phyloP scores from a whole-genome alignment of 1,284 basidiomycete genomes.

The Ceratobasidium papillatum region DNA sequence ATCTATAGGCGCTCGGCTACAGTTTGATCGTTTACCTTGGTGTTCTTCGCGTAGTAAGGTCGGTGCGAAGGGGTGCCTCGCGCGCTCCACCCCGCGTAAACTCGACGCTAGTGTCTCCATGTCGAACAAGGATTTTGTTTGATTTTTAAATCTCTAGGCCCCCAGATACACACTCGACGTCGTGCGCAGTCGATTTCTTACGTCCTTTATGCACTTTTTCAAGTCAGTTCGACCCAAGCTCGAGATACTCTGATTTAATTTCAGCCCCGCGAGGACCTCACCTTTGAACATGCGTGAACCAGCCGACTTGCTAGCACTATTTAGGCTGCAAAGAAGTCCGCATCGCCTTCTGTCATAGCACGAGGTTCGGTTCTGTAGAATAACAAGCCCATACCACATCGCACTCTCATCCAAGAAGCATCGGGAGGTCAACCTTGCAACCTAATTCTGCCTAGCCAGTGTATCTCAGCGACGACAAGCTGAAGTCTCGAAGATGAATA shows the following conservation, averaged over 20 bases:
- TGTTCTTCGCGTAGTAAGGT: conserved; percentile 1
- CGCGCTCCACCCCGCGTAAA: neutral
- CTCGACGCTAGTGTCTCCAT: neutral
- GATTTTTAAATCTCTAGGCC: neutral
- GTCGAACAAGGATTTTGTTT: neutral
- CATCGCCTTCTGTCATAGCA: neutral
- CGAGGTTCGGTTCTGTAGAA: neutral
- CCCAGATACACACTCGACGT: neutral
- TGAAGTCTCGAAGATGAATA: neutral
- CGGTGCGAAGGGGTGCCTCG: neutral
- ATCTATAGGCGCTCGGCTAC: neutral
- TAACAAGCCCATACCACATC: neutral
- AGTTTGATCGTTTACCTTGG: conserved; percentile 6
- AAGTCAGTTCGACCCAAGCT: neutral
- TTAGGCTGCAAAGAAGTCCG: neutral
- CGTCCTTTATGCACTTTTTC: conserved; percentile 7
- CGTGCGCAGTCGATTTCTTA: neutral
- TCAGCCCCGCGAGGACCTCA: neutral
- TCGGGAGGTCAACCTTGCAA: neutral
- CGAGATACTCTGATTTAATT: neutral
- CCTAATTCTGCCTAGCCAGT: neutral
- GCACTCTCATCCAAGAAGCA: neutral
- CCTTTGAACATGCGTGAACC: neutral
- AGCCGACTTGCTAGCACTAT: neutral
- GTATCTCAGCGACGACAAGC: neutral